Percentiles rank a stretch among this genome's conserved stretches.
Evolutionary conservation across 1,139 yeast genomes (phyloP).

Genomic region (Sugiyamaella xylanicola): DNA sequence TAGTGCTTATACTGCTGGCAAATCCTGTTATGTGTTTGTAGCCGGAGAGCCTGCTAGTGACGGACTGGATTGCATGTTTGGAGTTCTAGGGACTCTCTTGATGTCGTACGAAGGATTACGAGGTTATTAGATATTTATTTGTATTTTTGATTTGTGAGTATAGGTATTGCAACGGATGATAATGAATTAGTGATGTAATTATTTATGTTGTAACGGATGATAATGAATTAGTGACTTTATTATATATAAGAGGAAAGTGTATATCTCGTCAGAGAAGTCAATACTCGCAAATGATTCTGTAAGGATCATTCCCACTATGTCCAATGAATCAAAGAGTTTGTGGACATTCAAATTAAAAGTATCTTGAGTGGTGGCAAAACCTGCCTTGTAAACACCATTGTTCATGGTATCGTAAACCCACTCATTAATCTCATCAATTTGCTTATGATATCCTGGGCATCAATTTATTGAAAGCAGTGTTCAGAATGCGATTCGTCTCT

Average conservation of each 20-base stretch:
- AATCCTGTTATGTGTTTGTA: conserved; percentile 17
- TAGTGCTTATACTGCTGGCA: conserved; percentile 16
- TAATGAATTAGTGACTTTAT: too few species aligned
- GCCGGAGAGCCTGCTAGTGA: conserved; percentile 15
- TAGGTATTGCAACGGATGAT: too few species aligned
- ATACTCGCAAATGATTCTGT: too few species aligned
- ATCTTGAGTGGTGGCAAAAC: conserved; percentile 83
- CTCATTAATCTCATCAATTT: conserved; percentile 77
- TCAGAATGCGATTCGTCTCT: conserved; percentile 83
- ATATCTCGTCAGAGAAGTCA: too few species aligned
- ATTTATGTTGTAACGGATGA: too few species aligned
- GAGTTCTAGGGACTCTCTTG: conserved; percentile 14
- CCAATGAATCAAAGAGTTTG: too few species aligned
- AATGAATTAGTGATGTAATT: background rate
- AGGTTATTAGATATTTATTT: conserved; percentile 1
- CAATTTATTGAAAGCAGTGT: conserved; percentile 63
- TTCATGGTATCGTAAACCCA: conserved; percentile 86
- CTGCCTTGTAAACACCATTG: conserved; percentile 93
- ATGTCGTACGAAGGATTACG: conserved; percentile 17
- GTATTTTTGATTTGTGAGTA: background rate
- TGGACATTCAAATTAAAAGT: conserved; percentile 81
- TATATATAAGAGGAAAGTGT: too few species aligned
- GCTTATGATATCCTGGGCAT: conserved; percentile 48
- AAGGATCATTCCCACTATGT: too few species aligned
- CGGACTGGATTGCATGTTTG: conserved; percentile 18